Base-by-base conservation (phyloP, 495 filamentous ascomycete species). In the Tuber magnatum region DNA sequence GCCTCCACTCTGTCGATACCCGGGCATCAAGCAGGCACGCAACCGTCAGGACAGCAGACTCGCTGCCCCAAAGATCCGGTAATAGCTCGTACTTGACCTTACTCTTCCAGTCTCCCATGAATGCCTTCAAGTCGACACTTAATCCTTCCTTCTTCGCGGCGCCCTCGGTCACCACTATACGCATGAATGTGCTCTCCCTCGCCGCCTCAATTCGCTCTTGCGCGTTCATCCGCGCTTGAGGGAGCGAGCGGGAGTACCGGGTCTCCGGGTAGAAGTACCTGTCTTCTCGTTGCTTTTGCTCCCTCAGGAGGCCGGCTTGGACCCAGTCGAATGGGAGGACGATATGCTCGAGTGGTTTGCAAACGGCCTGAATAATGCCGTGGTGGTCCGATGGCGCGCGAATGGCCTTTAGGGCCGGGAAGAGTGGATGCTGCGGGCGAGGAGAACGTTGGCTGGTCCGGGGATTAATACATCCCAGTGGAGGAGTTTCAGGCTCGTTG, bases 391-490 rank as follows among this genome's bases (percentile, higher is more conserved):
- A 89, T 9, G 92, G 92, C 12, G 91, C 88, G 68, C 93, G 89
- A 22, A 97, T 83, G 3, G 84, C 85, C 69, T 87, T 87, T 5
- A 97, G 86, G 3, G 85, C 82, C 0, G 94, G 94, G 80, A 97
- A 24, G 87, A 87, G 4, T 86, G 83, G 72, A 97, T 94, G 71
- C 90, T 91, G 75, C 87, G 87, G 24, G 92, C 91, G 48, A 97
- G 87, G 73, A 93, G 89, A 9, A 84, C 86, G 75, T 93, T 93
- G 16, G 93, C 91, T 10, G 84, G 82, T 22, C 85, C 81, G 74
- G 85, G 84, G 51, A 84, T 75, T 1, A 91, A 88, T 40, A 94
- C 88, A 80, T 97, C 92, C 94, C 94, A 95, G 84, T 95, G 92
- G 22, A 95, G 84, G 72, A 88, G 89, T 74, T 88, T 84, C 0